Percentiles rank a stretch among this genome's conserved stretches.
phyloP scores from a whole-genome alignment of 164 flowering plant genomes.

The Echeveria elegans region DNA sequence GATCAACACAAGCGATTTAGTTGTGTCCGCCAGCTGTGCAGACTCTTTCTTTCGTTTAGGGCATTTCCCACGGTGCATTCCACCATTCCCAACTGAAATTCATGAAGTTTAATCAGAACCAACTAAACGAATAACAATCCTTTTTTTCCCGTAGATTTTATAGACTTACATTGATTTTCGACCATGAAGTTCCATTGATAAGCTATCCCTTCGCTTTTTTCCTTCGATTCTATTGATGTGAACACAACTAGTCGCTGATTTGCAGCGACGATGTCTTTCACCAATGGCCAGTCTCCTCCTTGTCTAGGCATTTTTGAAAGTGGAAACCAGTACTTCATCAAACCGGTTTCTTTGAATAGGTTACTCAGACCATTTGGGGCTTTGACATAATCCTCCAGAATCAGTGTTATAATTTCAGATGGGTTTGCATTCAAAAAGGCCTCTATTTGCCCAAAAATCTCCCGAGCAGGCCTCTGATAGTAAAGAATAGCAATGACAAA shows the following conservation, averaged over 20 bases:
- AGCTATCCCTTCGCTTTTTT: not conserved
- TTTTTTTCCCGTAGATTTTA: not conserved
- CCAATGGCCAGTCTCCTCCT: constrained; percentile 75
- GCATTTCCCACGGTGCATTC: constrained; percentile 42
- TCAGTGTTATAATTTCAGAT: constrained; percentile 53
- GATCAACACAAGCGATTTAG: constrained; percentile 49
- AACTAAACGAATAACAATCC: not conserved
- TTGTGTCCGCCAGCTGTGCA: constrained; percentile 26
- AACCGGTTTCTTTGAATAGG: constrained; percentile 46
- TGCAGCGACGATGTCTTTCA: constrained; percentile 12
- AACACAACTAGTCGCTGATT: not conserved
- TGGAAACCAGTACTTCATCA: constrained; percentile 76
- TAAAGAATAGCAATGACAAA: not conserved
- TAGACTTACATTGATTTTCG: not conserved
- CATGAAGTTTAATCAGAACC: not conserved
- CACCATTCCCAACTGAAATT: constrained; percentile 49
- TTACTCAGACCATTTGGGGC: constrained; percentile 54
- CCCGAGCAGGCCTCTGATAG: constrained; percentile 42
- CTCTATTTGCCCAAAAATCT: constrained; percentile 46
- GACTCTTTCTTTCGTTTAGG: constrained; percentile 43
- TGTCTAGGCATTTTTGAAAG: constrained; percentile 51
- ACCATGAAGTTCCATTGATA: constrained; percentile 3
- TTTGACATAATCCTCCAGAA: constrained; percentile 69
- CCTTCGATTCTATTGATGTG: constrained; percentile 15
- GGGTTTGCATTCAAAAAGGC: constrained; percentile 47